Conservation (phyloP, 768 basidiomycete species). For the Boletus patriciae region DNA sequence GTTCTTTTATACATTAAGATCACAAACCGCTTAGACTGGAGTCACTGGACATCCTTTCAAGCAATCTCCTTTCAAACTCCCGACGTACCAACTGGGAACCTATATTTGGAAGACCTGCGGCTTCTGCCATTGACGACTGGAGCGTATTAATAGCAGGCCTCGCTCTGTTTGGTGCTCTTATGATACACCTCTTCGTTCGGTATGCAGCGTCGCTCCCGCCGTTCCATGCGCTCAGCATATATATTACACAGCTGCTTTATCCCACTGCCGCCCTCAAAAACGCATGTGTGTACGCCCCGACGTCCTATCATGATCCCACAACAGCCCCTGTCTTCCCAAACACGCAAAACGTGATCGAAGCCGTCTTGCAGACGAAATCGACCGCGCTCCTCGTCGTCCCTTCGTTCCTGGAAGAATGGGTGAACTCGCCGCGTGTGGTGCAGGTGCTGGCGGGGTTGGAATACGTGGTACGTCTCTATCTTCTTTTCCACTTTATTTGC, state of each 20-base stretch:
- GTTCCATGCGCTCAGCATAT: conserved; percentile 23
- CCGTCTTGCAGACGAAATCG: conserved; percentile 4
- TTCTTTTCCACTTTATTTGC: background rate
- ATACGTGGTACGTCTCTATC: conserved; percentile 19
- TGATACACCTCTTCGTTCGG: no score
- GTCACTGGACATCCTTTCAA: no score
- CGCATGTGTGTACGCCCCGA: conserved; percentile 21
- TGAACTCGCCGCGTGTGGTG: conserved; percentile 16
- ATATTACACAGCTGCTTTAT: conserved; percentile 14
- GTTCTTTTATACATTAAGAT: no score
- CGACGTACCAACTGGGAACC: no score
- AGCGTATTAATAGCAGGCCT: no score
- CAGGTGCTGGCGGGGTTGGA: conserved; percentile 15
- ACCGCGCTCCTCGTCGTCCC: conserved; percentile 3
- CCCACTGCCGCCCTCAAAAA: conserved; percentile 15
- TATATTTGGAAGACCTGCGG: no score
- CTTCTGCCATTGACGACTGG: no score
- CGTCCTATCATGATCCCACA: conserved; percentile 10
- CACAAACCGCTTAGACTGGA: no score
- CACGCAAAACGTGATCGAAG: conserved; percentile 23
- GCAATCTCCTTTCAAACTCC: no score
- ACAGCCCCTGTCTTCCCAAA: conserved; percentile 21
- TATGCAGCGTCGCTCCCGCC: conserved; percentile 20
- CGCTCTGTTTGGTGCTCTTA: no score
- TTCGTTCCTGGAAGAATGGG: conserved; percentile 28